Evolutionary conservation across 2,329 filamentous ascomycete species (phyloP).

Genomic region (Penicillium paneum): DNA sequence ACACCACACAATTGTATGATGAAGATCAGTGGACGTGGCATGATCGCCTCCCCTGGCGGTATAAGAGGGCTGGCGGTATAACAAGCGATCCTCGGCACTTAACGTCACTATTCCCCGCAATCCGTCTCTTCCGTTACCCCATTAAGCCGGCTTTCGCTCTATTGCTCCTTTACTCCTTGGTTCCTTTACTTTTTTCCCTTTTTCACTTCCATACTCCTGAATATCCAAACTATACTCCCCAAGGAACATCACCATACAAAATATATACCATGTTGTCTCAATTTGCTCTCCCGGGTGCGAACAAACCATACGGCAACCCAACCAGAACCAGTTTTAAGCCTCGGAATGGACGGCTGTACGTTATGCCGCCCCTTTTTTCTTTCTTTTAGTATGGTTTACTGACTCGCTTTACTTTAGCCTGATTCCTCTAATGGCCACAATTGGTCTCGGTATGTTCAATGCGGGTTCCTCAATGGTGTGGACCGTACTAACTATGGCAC

Average conservation of each 20-base stretch:
- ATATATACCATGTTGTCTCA: constrained; percentile 17
- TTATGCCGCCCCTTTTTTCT: constrained; percentile 1
- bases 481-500: constrained; percentile 1
- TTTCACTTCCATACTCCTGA: neutral
- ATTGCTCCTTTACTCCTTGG: neutral
- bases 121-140: neutral
- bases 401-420: constrained; percentile 10
- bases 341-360: constrained; percentile 18
- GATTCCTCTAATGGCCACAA: constrained; percentile 18
- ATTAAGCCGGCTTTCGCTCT: neutral
- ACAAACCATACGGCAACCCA: constrained; percentile 14
- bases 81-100: neutral
- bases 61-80: neutral
- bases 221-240: neutral
- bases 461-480: neutral
- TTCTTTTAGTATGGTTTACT: neutral
- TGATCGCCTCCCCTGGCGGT: neutral
- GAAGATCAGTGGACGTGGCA: neutral
- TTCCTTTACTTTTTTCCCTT: neutral
- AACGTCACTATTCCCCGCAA: constrained; percentile 5
- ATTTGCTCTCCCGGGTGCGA: constrained; percentile 17
- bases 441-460: constrained; percentile 20
- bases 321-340: constrained; percentile 13
- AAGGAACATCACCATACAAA: neutral
- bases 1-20: constrained; percentile 1